phyloP scores from a whole-genome alignment of 2,329 filamentous ascomycete genomes.

The Cercospora nicotianae region DNA sequence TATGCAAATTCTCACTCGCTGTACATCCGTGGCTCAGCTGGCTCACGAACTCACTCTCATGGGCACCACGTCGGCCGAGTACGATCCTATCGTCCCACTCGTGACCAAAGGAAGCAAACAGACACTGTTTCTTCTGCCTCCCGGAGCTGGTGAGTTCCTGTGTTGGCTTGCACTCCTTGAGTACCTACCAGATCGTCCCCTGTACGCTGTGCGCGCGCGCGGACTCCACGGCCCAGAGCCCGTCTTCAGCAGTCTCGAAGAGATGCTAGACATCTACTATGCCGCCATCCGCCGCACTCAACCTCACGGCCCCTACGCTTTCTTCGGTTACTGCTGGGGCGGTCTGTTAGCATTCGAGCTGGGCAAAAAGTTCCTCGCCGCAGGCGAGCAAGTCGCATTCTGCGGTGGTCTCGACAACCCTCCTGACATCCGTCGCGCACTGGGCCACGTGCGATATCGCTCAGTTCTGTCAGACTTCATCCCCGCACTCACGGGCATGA shows the following conservation, averaged over 20 bases:
- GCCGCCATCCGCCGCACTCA: slow-evolving; percentile 45
- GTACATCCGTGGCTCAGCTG: slow-evolving; percentile 21
- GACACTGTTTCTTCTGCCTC: slow-evolving; percentile 42
- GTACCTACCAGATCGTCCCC: slow-evolving; percentile 45
- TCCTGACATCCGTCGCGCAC: slow-evolving; percentile 46
- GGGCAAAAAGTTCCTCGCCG: slow-evolving; percentile 47
- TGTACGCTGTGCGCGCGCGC: slow-evolving; percentile 50
- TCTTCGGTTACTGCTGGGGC: slow-evolving; percentile 56
- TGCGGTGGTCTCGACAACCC: slow-evolving; percentile 51
- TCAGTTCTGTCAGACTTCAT: slow-evolving; percentile 23
- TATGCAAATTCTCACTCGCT: slow-evolving; percentile 19
- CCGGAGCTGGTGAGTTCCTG: slow-evolving; percentile 43
- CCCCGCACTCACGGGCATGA: slow-evolving; percentile 23
- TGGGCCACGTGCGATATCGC: slow-evolving; percentile 24
- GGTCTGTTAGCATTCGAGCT: slow-evolving; percentile 54
- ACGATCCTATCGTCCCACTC: slow-evolving; percentile 39
- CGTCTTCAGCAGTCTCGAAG: slow-evolving; percentile 41
- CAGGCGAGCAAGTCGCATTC: slow-evolving; percentile 42
- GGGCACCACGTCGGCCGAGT: slow-evolving; percentile 24
- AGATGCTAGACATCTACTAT: slow-evolving; percentile 46
- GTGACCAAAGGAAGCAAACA: slow-evolving; percentile 32
- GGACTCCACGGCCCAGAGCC: slow-evolving; percentile 48
- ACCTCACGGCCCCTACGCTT: slow-evolving; percentile 52
- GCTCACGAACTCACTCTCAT: slow-evolving; percentile 23
- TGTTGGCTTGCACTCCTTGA: slow-evolving; percentile 43